Evolutionary conservation across 441 rosid species (phyloP), one percentile per base, ranked within the genome.

Genomic region (Viola pubescens): DNA sequence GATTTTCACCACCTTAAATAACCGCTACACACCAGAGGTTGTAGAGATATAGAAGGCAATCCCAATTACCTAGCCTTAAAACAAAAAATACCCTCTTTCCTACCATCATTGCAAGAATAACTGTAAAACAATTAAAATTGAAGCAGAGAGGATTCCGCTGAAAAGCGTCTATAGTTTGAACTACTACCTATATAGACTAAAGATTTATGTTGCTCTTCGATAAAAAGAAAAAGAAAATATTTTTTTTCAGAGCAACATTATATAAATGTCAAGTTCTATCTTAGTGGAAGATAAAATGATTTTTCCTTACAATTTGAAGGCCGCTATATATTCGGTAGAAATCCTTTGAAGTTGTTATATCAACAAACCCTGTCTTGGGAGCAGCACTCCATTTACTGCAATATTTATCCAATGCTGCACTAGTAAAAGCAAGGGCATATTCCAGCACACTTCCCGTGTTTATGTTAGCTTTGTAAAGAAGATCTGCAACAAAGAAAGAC

Each of bases 401-500:
- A 64, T 81, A 94, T 73, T 94, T 94, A 74, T 94, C 98, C 63
- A 94, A 78, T 0, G 98, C 87, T 0, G 98, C 98, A 69, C 94
- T 91, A 2, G 99, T 89, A 72, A 91, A 94, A 55, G 99, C 98
- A 77, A 94, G 99, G 65, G 99, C 86, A 63, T 94, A 91, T 76
- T 94, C 98, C 69, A 94, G 84, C 59, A 94, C 91, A 61, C 98
- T 94, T 58, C 98, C 98, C 39, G 85, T 80, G 69, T 87, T 94
- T 70, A 91, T 73, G 74, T 87, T 94, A 59, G 97, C 98, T 81
- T 94, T 91, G 73, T 94, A 91, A 75, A 94, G 70, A 65, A 94
- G 87, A 87, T 91, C 98, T 89, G 84, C 75, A 77, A 60, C 60
- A 46, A 59, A 59, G 49, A 55, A 62, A 61, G 19, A 56, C 39